These are phyloP conservation scores for Aspergillus ustus DNA, from an alignment of 2,329 filamentous ascomycete genomes.

Conservation along the genomic window DNA sequence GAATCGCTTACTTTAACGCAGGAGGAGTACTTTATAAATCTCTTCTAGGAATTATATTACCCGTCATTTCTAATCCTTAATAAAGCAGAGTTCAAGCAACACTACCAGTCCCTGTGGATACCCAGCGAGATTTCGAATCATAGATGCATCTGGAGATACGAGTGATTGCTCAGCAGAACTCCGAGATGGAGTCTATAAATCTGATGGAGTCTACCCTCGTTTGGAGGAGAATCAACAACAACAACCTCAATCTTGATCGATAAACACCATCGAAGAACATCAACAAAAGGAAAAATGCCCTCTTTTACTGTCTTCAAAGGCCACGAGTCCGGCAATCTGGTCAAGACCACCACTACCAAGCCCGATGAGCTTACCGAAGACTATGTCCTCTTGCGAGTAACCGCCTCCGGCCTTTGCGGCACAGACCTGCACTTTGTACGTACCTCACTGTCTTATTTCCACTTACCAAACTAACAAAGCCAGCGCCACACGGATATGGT, in stretches of 20 bases:
- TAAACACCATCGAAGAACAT: too few species aligned
- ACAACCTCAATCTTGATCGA: too few species aligned
- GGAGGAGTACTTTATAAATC: constrained; percentile 53
- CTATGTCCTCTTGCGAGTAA: constrained; percentile 13
- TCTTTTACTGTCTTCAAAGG: constrained; percentile 14
- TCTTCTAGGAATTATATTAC: constrained; percentile 57
- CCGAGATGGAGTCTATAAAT: too few species aligned
- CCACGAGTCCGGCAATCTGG: constrained; percentile 4
- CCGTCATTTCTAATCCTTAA: constrained; percentile 49
- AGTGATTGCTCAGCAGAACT: too few species aligned
- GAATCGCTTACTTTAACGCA: constrained; percentile 31
- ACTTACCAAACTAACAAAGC: neutral
- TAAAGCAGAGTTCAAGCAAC: constrained; percentile 49
- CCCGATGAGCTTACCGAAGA: constrained; percentile 14
- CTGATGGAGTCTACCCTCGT: too few species aligned
- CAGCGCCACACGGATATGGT: constrained; percentile 19
- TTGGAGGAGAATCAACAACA: neutral
- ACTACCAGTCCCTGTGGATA: constrained; percentile 51
- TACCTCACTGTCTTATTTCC: neutral
- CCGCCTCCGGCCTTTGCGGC: constrained; percentile 18
- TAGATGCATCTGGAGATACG: too few species aligned
- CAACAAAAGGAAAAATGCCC: neutral
- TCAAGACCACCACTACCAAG: constrained; percentile 16
- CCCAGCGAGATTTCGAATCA: constrained; percentile 6
- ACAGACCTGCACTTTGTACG: constrained; percentile 18